These are phyloP conservation scores for Boletus semigastroideus DNA, from an alignment of 1,284 basidiomycete genomes.

Conservation along the genomic window DNA sequence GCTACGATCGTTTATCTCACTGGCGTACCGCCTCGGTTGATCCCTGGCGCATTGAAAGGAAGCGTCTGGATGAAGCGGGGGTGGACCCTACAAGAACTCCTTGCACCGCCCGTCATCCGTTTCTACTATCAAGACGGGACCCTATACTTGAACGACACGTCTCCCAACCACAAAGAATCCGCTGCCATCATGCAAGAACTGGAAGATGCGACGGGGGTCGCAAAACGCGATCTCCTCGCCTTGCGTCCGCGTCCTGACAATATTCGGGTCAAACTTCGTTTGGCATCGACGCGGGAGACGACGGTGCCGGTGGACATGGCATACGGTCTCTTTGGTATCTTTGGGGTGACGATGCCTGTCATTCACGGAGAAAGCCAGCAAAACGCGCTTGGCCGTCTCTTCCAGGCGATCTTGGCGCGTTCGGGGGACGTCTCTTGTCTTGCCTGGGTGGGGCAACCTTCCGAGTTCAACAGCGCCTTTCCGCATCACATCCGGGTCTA, in stretches of 20 bases:
- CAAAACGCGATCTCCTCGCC: conserved; percentile 3
- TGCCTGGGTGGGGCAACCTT: conserved; percentile 22
- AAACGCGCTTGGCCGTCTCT: conserved; percentile 23
- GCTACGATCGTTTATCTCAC: conserved; percentile 24
- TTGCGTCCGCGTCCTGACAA: conserved; percentile 17
- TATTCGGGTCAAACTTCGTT: conserved; percentile 18
- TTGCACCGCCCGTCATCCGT: conserved; percentile 21
- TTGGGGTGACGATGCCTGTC: conserved; percentile 16
- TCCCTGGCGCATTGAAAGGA: conserved; percentile 7
- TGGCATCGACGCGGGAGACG: conserved; percentile 26
- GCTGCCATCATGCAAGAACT: conserved; percentile 20
- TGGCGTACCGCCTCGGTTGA: conserved; percentile 9
- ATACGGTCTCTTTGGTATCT: conserved; percentile 26
- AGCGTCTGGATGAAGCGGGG: conserved; percentile 28
- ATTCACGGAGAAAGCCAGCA: conserved; percentile 21
- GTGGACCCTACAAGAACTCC: conserved; percentile 30
- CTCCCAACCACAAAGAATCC: conserved; percentile 19
- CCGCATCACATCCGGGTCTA: conserved; percentile 22
- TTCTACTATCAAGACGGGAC: conserved; percentile 29
- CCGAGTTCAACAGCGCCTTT: conserved; percentile 27
- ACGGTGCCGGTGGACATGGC: conserved; percentile 25
- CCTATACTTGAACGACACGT: conserved; percentile 17
- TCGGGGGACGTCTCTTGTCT: conserved; percentile 24
- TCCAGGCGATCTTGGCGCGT: conserved; percentile 18
- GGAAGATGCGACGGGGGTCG: conserved; percentile 12